A percentile compares a stretch with the other conserved stretches of the same genome.
phyloP scores from a whole-genome alignment of 768 basidiomycete genomes.

The Suillus luteus region DNA sequence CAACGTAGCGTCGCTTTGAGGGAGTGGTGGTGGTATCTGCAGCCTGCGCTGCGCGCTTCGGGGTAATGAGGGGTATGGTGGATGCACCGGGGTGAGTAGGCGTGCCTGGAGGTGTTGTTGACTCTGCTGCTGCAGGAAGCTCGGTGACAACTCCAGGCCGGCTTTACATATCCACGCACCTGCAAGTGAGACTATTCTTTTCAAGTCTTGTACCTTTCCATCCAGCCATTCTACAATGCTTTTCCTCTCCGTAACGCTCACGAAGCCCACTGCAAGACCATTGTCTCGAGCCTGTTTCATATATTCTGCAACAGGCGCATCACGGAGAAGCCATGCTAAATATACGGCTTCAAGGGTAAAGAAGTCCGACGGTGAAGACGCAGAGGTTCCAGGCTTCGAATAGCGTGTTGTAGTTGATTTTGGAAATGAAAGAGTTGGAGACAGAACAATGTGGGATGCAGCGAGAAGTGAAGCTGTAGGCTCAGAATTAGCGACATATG shows the following conservation, averaged over 20 bases:
- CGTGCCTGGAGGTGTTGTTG: constrained; percentile 64
- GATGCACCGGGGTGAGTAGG: constrained; percentile 36
- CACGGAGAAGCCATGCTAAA: constrained; percentile 78
- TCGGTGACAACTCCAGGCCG: not conserved
- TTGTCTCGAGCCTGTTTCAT: constrained; percentile 81
- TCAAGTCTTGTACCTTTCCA: constrained; percentile 42
- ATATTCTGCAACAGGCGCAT: constrained; percentile 81
- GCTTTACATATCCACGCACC: constrained; percentile 18
- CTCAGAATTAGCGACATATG: constrained; percentile 42
- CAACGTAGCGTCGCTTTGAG: constrained; percentile 74
- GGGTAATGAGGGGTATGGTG: constrained; percentile 24
- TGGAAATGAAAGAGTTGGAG: constrained; percentile 52
- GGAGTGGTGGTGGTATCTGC: constrained; percentile 44
- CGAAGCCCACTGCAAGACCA: constrained; percentile 72
- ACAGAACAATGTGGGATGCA: constrained; percentile 70
- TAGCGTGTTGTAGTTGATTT: constrained; percentile 81
- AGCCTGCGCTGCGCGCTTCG: constrained; percentile 26
- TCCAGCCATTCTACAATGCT: constrained; percentile 85
- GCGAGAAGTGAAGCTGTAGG: constrained; percentile 49
- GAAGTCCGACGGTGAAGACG: constrained; percentile 46
- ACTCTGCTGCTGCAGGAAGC: constrained; percentile 38
- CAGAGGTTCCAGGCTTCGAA: constrained; percentile 57
- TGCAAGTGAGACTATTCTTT: constrained; percentile 27
- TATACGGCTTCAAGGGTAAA: constrained; percentile 82
- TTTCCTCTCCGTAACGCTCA: constrained; percentile 87